These are phyloP conservation scores for Ustilago loliicola DNA, from an alignment of 1,284 basidiomycete species.

Conservation along the genomic window DNA sequence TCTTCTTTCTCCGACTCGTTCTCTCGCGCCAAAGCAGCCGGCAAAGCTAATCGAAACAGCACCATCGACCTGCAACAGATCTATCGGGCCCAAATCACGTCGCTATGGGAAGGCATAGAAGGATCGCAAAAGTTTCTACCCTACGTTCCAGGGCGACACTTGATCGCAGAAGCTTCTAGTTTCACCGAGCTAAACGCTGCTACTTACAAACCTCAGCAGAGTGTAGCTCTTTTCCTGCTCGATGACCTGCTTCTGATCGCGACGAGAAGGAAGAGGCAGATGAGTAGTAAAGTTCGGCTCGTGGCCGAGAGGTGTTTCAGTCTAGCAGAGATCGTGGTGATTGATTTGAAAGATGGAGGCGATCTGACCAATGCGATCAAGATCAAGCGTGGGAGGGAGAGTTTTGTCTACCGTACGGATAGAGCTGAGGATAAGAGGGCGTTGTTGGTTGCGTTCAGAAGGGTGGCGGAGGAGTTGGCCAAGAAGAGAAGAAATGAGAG, in stretches of 20 bases:
- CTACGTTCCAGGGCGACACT: slow-evolving; percentile 87
- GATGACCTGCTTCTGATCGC: slow-evolving; percentile 93
- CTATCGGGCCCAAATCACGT: slow-evolving; percentile 93
- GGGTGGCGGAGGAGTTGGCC: slow-evolving; percentile 89
- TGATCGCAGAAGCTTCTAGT: slow-evolving; percentile 86
- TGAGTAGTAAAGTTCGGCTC: slow-evolving; percentile 75
- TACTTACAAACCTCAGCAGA: slow-evolving; percentile 91
- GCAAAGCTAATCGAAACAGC: slow-evolving; percentile 43
- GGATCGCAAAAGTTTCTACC: slow-evolving; percentile 97
- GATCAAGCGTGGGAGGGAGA: slow-evolving; percentile 91
- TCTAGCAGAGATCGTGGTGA: slow-evolving; percentile 89
- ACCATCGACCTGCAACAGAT: slow-evolving; percentile 84
- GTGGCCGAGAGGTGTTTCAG: slow-evolving; percentile 94
- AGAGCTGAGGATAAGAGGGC: slow-evolving; percentile 85
- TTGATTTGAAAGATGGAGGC: slow-evolving; percentile 94
- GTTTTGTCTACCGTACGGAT: slow-evolving; percentile 90
- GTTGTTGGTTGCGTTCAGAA: slow-evolving; percentile 85
- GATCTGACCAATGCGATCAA: slow-evolving; percentile 96
- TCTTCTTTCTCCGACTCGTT: slow-evolving; percentile 26
- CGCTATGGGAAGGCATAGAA: slow-evolving; percentile 89
- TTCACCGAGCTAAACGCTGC: slow-evolving; percentile 90
- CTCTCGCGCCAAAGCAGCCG: slow-evolving; percentile 14
- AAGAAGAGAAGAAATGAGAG: slow-evolving; percentile 91
- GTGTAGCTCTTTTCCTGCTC: slow-evolving; percentile 88
- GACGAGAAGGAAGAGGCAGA: slow-evolving; percentile 72